Evolutionary conservation across 2,329 filamentous ascomycete genomes (phyloP), one percentile per base, ranked within the genome.

Genomic region (Acarospora socialis): DNA sequence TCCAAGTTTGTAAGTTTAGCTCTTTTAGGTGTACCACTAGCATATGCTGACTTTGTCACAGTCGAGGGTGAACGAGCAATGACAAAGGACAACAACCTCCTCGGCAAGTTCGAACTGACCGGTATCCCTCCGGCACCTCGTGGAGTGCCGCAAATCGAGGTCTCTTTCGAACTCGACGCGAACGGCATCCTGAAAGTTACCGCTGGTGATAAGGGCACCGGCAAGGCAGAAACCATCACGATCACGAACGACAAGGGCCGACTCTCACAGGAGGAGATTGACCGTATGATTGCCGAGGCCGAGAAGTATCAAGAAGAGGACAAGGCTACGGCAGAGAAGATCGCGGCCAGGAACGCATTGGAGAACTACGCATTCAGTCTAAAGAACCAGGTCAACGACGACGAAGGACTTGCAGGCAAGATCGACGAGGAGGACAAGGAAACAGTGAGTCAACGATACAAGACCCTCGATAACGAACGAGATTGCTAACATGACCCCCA

Each of bases 211-310:
- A 95, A 95, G 79, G 90, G 86, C 56, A 94, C 87, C 51, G 90
- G 90, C 61, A 94, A 95, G 73, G 75, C 73, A 42, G 84, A 98
- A 70, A 84, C 80, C 43, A 95, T 98, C 60, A 95, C 90, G 49
- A 98, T 98, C 57, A 95, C 81, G 66, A 95, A 98, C 67, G 90
- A 98, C 67, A 95, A 95, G 77, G 90, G 90, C 47, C 87, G 90
- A 59, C 78, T 98, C 32, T 84, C 80, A 50, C 79, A 80, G 53
- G 90, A 98, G 48, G 90, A 98, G 62, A 98, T 98, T 49, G 87
- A 95, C 61, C 90, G 90, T 61, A 98, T 98, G 90, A 84, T 98
- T 43, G 77, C 79, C 47, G 90, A 98, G 65, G 90, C 90, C 40
- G 90, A 95, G 75, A 82, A 94, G 67, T 95, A 86, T 58, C 90